These are phyloP conservation scores for Tuber calosporum DNA, from an alignment of 495 filamentous ascomycete genomes.

Conservation along the genomic window DNA sequence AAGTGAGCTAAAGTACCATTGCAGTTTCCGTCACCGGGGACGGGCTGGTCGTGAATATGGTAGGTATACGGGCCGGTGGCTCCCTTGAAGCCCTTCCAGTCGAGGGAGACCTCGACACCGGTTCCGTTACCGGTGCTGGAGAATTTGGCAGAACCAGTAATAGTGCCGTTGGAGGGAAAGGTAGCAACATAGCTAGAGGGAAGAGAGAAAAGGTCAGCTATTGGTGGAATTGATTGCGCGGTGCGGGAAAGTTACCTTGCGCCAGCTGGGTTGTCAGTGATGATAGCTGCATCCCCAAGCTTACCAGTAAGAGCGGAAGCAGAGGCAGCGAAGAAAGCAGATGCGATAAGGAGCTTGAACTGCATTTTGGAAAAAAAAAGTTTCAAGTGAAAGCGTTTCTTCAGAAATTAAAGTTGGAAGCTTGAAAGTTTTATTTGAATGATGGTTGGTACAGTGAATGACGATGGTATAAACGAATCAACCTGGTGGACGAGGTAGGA, in stretches of 20 bases:
- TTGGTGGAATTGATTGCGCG: background rate
- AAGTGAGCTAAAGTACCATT: slow-evolving; percentile 61
- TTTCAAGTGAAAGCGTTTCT: slow-evolving; percentile 9
- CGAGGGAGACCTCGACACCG: slow-evolving; percentile 58
- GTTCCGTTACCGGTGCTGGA: slow-evolving; percentile 51
- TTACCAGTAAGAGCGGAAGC: slow-evolving; percentile 18
- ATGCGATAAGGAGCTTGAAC: slow-evolving; percentile 34
- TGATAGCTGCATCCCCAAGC: slow-evolving; percentile 29
- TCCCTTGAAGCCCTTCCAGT: slow-evolving; percentile 56
- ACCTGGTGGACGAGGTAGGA: background rate
- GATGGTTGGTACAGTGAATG: slow-evolving; percentile 17
- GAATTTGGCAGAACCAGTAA: slow-evolving; percentile 59
- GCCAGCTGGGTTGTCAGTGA: slow-evolving; percentile 36
- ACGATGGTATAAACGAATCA: slow-evolving; percentile 5
- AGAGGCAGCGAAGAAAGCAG: slow-evolving; percentile 30
- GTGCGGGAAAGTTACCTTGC: slow-evolving; percentile 13
- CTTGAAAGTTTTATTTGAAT: slow-evolving; percentile 10
- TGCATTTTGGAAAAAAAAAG: slow-evolving; percentile 36
- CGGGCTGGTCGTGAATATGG: slow-evolving; percentile 70
- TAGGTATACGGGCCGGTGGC: slow-evolving; percentile 69
- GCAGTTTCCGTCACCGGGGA: slow-evolving; percentile 72
- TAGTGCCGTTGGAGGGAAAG: slow-evolving; percentile 48
- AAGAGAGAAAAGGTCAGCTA: slow-evolving; percentile 13
- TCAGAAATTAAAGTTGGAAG: slow-evolving; percentile 13
- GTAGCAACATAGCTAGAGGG: slow-evolving; percentile 35